Conservation (phyloP, 495 filamentous ascomycete species). For the Stereocaulon alpinum region DNA sequence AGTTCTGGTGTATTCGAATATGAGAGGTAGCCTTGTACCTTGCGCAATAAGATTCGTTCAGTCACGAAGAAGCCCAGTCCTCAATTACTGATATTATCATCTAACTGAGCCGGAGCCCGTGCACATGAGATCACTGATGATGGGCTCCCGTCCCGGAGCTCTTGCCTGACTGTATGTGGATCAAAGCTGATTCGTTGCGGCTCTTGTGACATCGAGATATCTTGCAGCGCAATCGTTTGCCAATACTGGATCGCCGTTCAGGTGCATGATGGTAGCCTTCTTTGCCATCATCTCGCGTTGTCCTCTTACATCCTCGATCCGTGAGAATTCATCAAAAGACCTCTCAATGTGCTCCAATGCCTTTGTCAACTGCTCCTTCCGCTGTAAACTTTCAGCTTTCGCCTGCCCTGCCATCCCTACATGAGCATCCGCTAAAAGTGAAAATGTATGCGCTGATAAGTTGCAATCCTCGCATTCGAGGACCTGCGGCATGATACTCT, state of each 20-base stretch:
- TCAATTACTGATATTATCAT: too few relatives aligned
- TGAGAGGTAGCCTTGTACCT: too few relatives aligned
- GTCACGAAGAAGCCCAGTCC: too few relatives aligned
- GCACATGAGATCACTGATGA: neutral
- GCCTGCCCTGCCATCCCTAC: conserved; percentile 65
- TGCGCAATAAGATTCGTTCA: too few relatives aligned
- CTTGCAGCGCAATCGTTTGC: conserved; percentile 67
- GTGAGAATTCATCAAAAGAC: conserved; percentile 57
- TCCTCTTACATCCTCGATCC: conserved; percentile 61
- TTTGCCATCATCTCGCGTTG: conserved; percentile 81
- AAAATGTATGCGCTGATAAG: conserved; percentile 58
- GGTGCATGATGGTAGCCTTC: conserved; percentile 70
- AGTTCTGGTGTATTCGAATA: too few relatives aligned
- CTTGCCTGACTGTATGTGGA: neutral
- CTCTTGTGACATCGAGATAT: conserved; percentile 51
- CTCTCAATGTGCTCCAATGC: conserved; percentile 58
- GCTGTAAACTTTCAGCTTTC: conserved; percentile 20
- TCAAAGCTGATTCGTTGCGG: conserved; percentile 22
- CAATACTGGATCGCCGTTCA: conserved; percentile 57
- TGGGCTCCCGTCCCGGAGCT: neutral
- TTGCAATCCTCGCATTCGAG: conserved; percentile 62
- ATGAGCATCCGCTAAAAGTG: conserved; percentile 67
- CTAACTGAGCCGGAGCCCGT: too few relatives aligned
- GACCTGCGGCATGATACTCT: conserved; percentile 69
- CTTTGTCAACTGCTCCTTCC: conserved; percentile 52